These are phyloP conservation scores for Pseudocercospora crystallina DNA, from an alignment of 2,329 filamentous ascomycete genomes.

Conservation along the genomic window DNA sequence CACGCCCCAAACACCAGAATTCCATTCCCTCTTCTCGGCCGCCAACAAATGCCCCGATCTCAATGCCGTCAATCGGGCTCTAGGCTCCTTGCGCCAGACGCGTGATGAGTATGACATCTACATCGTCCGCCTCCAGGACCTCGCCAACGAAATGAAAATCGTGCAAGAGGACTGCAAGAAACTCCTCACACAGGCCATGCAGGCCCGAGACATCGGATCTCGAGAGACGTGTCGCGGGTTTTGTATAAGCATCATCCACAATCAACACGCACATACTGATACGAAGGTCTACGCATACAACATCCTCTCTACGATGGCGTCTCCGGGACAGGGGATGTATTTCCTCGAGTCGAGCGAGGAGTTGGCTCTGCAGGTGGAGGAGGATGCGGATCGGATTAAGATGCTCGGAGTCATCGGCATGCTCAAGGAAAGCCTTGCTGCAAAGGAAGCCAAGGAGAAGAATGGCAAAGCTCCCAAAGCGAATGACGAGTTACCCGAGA, in stretches of 20 bases:
- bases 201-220: conserved; percentile 17
- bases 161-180: conserved; percentile 18
- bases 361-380: conserved; percentile 15
- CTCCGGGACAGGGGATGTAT: conserved; percentile 19
- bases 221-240: conserved; percentile 24
- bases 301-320: conserved; percentile 24
- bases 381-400: conserved; percentile 17
- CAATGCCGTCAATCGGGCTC: conserved; percentile 19
- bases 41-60: conserved; percentile 20
- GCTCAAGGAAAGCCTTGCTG: conserved; percentile 16
- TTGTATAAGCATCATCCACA: conserved; percentile 24
- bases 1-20: conserved; percentile 16
- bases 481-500: conserved; percentile 1
- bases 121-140: conserved; percentile 10
- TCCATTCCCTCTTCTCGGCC: conserved; percentile 18
- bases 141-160: conserved; percentile 17
- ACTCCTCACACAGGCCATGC: conserved; percentile 24
- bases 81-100: conserved; percentile 16
- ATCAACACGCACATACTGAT: conserved; percentile 18
- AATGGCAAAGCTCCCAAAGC: conserved; percentile 2
- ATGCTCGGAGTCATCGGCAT: conserved; percentile 20
- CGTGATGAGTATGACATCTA: conserved; percentile 6
- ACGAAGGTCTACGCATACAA: conserved; percentile 28
- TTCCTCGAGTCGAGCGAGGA: conserved; percentile 21
- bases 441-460: conserved; percentile 7